Evolutionary conservation across 208 protist genomes (phyloP).

Genomic region (Wallacemonas sp.): DNA sequence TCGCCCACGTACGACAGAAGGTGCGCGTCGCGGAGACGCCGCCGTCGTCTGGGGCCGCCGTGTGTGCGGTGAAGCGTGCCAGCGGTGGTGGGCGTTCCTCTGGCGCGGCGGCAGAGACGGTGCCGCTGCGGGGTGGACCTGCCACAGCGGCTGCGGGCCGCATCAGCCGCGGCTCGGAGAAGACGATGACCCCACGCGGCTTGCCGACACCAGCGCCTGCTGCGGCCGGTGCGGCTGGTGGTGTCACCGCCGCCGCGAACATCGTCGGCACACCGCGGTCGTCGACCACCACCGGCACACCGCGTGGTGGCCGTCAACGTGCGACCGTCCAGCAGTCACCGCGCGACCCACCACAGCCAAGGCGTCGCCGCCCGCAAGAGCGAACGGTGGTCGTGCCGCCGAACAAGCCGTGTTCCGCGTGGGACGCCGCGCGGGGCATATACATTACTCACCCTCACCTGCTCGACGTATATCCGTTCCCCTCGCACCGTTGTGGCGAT

Average conservation of each 20-base stretch:
- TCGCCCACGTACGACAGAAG: conserved; percentile 11
- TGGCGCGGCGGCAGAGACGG: neutral
- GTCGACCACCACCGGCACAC: neutral
- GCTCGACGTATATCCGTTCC: neutral
- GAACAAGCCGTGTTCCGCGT: conserved; percentile 8
- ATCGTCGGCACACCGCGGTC: neutral
- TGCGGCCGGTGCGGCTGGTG: neutral
- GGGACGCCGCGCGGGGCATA: conserved; percentile 4
- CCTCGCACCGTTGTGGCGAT: too few relatives aligned
- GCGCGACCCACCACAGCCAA: neutral
- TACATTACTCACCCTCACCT: conserved; percentile 13
- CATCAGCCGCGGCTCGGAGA: neutral
- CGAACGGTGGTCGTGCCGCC: neutral
- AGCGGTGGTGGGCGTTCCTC: neutral
- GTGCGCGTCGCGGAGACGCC: neutral
- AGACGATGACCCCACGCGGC: neutral
- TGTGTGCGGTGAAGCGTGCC: neutral
- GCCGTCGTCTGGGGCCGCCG: neutral
- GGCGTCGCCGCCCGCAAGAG: neutral
- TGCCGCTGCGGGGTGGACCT: neutral
- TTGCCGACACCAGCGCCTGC: too few relatives aligned
- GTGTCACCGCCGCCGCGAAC: neutral
- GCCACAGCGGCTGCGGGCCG: neutral
- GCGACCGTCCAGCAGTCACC: neutral
- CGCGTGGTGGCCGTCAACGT: neutral